Conservation (phyloP, 495 filamentous ascomycete species). For the Penicillium angulare region DNA sequence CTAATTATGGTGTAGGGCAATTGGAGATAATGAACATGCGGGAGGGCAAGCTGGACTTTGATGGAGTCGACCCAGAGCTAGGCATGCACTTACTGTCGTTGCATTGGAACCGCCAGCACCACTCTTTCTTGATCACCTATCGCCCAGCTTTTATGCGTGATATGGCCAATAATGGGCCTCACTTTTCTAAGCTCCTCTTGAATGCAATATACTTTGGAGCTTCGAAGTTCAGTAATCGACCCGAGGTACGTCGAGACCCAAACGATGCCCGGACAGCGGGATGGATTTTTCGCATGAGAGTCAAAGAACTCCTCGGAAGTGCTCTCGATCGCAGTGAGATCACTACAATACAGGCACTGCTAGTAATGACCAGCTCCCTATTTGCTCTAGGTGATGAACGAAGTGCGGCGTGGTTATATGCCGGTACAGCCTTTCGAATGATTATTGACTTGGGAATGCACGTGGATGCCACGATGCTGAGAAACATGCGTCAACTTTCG, state of each 20-base stretch:
- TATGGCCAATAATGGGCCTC: slow-evolving; percentile 35
- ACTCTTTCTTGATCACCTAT: slow-evolving; percentile 33
- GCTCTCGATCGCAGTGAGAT: slow-evolving; percentile 28
- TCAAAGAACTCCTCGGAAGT: slow-evolving; percentile 27
- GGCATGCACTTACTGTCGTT: slow-evolving; percentile 41
- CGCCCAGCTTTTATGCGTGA: slow-evolving; percentile 43
- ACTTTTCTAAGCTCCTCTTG: slow-evolving; percentile 40
- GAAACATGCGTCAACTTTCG: slow-evolving; percentile 15
- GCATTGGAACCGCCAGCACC: slow-evolving; percentile 41
- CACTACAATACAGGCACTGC: slow-evolving; percentile 28
- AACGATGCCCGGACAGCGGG: slow-evolving; percentile 22
- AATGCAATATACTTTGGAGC: slow-evolving; percentile 42
- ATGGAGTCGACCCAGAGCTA: slow-evolving; percentile 38
- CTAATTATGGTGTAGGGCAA: slow-evolving; percentile 18
- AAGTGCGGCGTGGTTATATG: slow-evolving; percentile 38
- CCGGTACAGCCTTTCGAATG: slow-evolving; percentile 35
- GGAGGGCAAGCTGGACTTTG: slow-evolving; percentile 36
- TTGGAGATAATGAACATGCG: slow-evolving; percentile 28
- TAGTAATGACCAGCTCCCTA: slow-evolving; percentile 29
- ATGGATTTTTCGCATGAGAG: slow-evolving; percentile 27
- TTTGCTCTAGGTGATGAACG: slow-evolving; percentile 27
- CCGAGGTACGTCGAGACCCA: slow-evolving; percentile 31
- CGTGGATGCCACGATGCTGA: slow-evolving; percentile 19
- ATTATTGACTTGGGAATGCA: slow-evolving; percentile 43
- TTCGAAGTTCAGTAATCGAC: slow-evolving; percentile 30